Evolutionary conservation across 306 rosid genomes (phyloP).

Genomic region (Rosa chinensis): DNA sequence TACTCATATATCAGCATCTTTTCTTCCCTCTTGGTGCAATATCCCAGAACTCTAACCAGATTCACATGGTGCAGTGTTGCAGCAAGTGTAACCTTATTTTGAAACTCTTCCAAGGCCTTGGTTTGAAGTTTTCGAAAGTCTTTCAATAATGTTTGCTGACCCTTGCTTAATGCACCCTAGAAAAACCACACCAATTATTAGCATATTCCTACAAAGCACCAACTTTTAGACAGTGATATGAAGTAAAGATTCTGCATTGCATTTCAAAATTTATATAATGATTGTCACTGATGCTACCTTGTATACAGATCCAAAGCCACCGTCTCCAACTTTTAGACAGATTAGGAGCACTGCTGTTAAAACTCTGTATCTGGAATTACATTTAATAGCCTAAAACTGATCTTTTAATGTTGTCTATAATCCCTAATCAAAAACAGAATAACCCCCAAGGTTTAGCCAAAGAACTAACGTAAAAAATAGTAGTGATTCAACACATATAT

Average conservation of each 20-base stretch:
- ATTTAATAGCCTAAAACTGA: not conserved
- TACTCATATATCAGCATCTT: slow-evolving; percentile 52
- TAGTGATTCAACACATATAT: not conserved
- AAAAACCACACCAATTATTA: slow-evolving; percentile 8
- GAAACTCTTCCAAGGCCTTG: slow-evolving; percentile 48
- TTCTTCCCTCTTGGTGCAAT: slow-evolving; percentile 43
- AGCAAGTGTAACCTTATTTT: slow-evolving; percentile 44
- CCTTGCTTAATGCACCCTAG: slow-evolving; percentile 45
- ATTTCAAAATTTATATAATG: not conserved
- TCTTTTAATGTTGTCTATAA: not conserved
- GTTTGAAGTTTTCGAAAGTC: slow-evolving; percentile 45
- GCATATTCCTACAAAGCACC: not conserved
- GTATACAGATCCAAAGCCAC: slow-evolving; percentile 53
- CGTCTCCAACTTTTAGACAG: slow-evolving; percentile 41
- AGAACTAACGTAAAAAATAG: not conserved
- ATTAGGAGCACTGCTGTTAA: slow-evolving; percentile 27
- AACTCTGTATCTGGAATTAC: slow-evolving; percentile 1
- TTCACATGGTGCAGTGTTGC: slow-evolving; percentile 59
- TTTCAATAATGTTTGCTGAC: slow-evolving; percentile 46
- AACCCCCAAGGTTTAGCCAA: not conserved
- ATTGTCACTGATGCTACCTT: slow-evolving; percentile 33
- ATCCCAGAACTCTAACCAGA: slow-evolving; percentile 54
- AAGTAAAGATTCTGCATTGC: not conserved
- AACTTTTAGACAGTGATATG: not conserved
- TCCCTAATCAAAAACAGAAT: not conserved